A percentile compares a stretch with the other conserved stretches of the same genome.
These are phyloP conservation scores for Phytophthora litchii DNA, from an alignment of 352 stramenopile species.

Conservation along the genomic window DNA sequence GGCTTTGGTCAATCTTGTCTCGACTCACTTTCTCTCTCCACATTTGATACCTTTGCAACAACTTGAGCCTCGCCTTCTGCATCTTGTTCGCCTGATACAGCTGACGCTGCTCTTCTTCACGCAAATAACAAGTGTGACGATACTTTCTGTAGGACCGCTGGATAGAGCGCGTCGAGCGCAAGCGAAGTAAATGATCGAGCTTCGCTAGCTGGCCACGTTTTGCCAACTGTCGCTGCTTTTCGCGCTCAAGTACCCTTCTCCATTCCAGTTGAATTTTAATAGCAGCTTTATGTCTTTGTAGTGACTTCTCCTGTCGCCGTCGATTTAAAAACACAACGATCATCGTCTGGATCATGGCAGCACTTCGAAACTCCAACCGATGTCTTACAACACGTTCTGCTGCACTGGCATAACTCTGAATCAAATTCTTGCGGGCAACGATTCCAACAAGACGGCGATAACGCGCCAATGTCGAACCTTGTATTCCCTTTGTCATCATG, in stretches of 20 bases:
- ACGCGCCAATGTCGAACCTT: constrained; percentile 41
- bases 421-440: constrained; percentile 33
- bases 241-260: constrained; percentile 4
- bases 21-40: constrained; percentile 13
- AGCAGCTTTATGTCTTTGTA: constrained; percentile 13
- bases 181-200: constrained; percentile 9
- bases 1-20: neutral
- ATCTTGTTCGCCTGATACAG: constrained; percentile 9
- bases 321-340: constrained; percentile 23
- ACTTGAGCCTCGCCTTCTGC: constrained; percentile 22
- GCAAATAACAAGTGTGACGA: constrained; percentile 3
- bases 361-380: constrained; percentile 27
- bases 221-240: constrained; percentile 6
- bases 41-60: constrained; percentile 27
- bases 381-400: constrained; percentile 22
- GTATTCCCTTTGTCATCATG: constrained; percentile 32
- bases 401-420: constrained; percentile 21
- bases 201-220: constrained; percentile 7
- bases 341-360: constrained; percentile 19
- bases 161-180: constrained; percentile 7
- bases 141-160: constrained; percentile 24
- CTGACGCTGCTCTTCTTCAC: constrained; percentile 21
- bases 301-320: constrained; percentile 17
- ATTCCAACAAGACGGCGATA: constrained; percentile 49
- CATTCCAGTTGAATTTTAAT: constrained; percentile 19